A percentile compares a stretch with the other conserved stretches of the same genome.
Conservation (phyloP, 257 asterid species). For the Nicotiana paniculata region DNA sequence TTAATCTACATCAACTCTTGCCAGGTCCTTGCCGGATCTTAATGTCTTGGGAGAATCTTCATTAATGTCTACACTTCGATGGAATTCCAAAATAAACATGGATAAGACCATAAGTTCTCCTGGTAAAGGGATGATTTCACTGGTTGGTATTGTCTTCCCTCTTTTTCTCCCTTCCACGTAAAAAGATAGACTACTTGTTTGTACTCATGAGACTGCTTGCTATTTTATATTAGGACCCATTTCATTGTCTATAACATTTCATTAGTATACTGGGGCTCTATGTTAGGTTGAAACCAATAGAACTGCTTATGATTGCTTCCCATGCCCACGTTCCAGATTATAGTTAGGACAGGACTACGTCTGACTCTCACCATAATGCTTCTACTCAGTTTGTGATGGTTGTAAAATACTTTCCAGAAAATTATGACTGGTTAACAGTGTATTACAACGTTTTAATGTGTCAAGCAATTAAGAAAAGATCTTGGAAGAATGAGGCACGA, state of each 20-base stretch:
- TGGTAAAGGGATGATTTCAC: constrained; percentile 56
- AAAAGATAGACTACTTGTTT: not conserved
- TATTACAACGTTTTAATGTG: not conserved
- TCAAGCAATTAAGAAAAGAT: not conserved
- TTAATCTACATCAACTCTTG: constrained; percentile 15
- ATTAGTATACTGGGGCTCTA: not conserved
- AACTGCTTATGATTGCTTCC: not conserved
- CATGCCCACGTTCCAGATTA: not conserved
- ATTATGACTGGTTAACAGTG: not conserved
- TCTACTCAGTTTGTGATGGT: not conserved
- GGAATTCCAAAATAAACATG: constrained; percentile 81
- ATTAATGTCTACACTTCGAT: constrained; percentile 58
- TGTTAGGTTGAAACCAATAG: not conserved
- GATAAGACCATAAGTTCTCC: constrained; percentile 76
- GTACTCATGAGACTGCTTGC: not conserved
- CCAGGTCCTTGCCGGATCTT: constrained; percentile 76
- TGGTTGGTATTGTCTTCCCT: constrained; percentile 49
- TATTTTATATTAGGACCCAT: not conserved
- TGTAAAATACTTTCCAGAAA: not conserved
- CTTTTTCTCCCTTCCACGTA: not conserved
- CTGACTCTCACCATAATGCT: not conserved
- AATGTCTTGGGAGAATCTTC: constrained; percentile 55
- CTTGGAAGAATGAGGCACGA: not conserved
- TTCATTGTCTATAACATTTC: not conserved
- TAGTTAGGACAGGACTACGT: not conserved